Evolutionary conservation across 2,329 filamentous ascomycete species (phyloP).

Genomic region (Geoglossum cookeanum): DNA sequence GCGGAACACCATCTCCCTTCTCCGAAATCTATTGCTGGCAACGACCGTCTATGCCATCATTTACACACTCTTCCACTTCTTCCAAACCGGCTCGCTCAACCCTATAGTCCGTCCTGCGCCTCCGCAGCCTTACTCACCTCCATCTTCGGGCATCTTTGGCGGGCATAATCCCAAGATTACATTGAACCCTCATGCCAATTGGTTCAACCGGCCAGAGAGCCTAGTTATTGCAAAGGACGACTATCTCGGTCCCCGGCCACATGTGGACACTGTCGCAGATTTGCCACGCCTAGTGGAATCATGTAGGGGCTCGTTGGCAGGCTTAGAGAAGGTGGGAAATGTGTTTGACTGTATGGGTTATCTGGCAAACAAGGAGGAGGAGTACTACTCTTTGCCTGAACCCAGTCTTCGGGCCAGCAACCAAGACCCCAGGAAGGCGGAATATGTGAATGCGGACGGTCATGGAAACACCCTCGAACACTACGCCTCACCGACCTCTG

Average conservation of each 20-base stretch:
- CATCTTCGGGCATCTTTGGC: constrained; percentile 23
- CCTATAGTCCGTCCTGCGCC: constrained; percentile 18
- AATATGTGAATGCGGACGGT: constrained; percentile 24
- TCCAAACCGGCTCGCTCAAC: constrained; percentile 21
- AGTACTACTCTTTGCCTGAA: constrained; percentile 31
- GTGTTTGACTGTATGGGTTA: constrained; percentile 33
- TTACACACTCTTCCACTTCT: constrained; percentile 23
- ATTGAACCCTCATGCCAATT: constrained; percentile 32
- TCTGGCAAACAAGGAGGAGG: constrained; percentile 27
- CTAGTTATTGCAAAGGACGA: constrained; percentile 31
- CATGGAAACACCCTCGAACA: constrained; percentile 22
- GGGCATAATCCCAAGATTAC: constrained; percentile 23
- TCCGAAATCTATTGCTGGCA: constrained; percentile 26
- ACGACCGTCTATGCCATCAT: constrained; percentile 23
- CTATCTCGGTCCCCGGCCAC: constrained; percentile 30
- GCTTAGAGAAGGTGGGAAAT: constrained; percentile 35
- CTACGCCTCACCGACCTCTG: constrained; percentile 16
- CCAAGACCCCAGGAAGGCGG: constrained; percentile 23
- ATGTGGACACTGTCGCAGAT: constrained; percentile 34
- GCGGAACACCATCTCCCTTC: constrained; percentile 16
- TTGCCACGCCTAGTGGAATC: constrained; percentile 31
- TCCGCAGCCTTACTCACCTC: constrained; percentile 23
- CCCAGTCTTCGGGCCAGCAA: constrained; percentile 20
- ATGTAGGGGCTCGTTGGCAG: constrained; percentile 31
- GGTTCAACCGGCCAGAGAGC: constrained; percentile 33